phyloP scores from a whole-genome alignment of 306 rosid genomes.

The Quercus engelmannii region DNA sequence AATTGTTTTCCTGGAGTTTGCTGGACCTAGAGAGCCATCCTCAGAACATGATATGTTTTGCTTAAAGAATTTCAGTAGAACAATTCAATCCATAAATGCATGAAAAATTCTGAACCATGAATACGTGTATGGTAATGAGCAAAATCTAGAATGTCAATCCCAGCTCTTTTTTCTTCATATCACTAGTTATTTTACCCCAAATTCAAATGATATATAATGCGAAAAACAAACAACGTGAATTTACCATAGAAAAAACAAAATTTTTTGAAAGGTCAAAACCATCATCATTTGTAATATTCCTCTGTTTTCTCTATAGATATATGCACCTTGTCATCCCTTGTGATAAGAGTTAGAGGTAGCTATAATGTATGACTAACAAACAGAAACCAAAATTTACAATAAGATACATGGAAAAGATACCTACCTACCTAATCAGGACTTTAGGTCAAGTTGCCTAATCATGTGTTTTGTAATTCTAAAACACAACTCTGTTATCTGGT shows the following conservation, averaged over 20 bases:
- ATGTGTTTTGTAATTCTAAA: conserved; percentile 9
- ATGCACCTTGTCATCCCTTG: background rate
- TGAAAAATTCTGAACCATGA: background rate
- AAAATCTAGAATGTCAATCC: no score
- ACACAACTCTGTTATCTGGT: background rate
- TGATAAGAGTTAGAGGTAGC: background rate
- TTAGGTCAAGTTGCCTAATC: background rate
- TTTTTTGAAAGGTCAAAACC: background rate
- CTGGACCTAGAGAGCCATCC: background rate
- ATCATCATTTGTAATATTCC: background rate
- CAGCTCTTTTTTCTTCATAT: background rate
- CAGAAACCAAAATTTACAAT: background rate
- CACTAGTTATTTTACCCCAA: background rate
- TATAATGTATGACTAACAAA: background rate
- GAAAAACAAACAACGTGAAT: background rate
- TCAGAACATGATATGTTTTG: background rate
- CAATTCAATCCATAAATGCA: background rate
- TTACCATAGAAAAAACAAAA: background rate
- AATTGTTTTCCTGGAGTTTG: background rate
- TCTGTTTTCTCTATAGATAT: background rate
- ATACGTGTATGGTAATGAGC: no score
- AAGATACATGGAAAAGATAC: background rate
- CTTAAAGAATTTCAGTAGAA: background rate
- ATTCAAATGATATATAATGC: background rate
- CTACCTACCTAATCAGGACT: background rate